phyloP scores from a whole-genome alignment of 371 early-diverging fungal genomes.

The Lichtheimia hyalospora region DNA sequence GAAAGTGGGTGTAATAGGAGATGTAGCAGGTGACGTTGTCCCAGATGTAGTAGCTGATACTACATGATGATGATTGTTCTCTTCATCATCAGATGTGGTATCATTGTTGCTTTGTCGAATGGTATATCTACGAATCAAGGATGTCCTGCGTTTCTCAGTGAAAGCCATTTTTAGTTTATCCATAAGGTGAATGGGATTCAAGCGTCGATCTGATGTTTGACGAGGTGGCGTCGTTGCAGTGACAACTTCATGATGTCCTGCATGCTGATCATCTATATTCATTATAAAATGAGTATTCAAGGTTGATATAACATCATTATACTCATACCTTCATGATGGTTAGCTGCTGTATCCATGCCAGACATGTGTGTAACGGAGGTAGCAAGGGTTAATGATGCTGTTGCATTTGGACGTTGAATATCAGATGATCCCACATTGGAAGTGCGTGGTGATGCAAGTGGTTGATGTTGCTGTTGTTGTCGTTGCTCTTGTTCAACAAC shows the following conservation, averaged over 20 bases:
- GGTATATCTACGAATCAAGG: neutral
- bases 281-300: too few relatives aligned
- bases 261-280: too few relatives aligned
- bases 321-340: too few relatives aligned
- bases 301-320: too few relatives aligned
- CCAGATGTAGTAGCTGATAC: too few relatives aligned
- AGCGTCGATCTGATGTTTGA: constrained; percentile 13
- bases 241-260: neutral
- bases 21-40: neutral
- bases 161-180: constrained; percentile 43
- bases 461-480: neutral
- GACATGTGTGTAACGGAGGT: neutral
- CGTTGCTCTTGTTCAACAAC: neutral
- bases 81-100: neutral
- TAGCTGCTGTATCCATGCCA: neutral
- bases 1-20: neutral
- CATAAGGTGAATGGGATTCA: constrained; percentile 20
- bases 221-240: neutral
- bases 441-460: neutral
- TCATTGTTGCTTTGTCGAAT: neutral
- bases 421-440: neutral
- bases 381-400: neutral
- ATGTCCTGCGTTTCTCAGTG: constrained; percentile 42
- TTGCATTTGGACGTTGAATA: neutral
- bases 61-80: neutral